Evolutionary conservation across 106 monocot species (phyloP).

Genomic region (Gastrodia elata): DNA sequence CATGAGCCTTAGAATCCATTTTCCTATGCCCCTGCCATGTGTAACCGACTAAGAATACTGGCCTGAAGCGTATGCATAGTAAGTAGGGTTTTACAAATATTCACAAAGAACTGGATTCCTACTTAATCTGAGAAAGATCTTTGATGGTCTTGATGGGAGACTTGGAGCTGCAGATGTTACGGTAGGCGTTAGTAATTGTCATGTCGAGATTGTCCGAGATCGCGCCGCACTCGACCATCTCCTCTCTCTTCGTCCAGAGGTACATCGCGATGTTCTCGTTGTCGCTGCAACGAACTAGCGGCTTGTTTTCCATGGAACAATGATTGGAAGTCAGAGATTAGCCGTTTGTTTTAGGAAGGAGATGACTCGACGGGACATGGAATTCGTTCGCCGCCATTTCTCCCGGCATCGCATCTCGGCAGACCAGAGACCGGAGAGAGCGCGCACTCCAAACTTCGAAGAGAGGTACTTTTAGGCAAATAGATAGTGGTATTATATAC

Average conservation of each 20-base stretch:
- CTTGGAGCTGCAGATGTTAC: slow-evolving; percentile 58
- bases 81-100: background rate
- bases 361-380: background rate
- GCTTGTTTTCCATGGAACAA: slow-evolving; percentile 25
- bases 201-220: slow-evolving; percentile 61
- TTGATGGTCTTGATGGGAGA: slow-evolving; percentile 64
- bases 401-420: too few species aligned
- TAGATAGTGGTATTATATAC: too few species aligned
- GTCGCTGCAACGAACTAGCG: slow-evolving; percentile 48
- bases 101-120: background rate
- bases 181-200: slow-evolving; percentile 58
- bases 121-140: slow-evolving; percentile 83
- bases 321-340: background rate
- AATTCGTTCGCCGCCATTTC: background rate
- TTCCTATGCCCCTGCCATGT: slow-evolving; percentile 63
- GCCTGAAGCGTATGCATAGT: background rate
- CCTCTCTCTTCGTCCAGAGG: slow-evolving; percentile 51
- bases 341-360: background rate
- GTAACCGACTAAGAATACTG: background rate
- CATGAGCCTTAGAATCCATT: slow-evolving; percentile 77
- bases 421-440: too few species aligned
- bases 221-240: slow-evolving; percentile 35
- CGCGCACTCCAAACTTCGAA: background rate
- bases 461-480: too few species aligned
- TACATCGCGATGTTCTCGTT: slow-evolving; percentile 60